Base-by-base conservation (phyloP, 176 grass and related monocot species). In the Guadua angustifolia region DNA sequence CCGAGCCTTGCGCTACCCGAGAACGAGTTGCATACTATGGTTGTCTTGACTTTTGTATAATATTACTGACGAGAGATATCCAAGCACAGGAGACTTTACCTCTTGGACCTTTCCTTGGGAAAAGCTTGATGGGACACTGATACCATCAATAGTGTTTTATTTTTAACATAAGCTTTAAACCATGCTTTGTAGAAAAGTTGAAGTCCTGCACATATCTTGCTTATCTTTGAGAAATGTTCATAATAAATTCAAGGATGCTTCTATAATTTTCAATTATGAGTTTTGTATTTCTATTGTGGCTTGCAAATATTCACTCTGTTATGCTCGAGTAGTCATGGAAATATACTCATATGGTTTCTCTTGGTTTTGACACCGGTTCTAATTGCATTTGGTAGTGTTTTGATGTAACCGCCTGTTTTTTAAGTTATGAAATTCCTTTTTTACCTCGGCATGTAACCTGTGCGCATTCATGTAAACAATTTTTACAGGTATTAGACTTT, bases 81-180 rank as follows among this genome's bases (percentile, higher is more conserved):
- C 96, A 99, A 88, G 91, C 87, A 40, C 95, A 93, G 96, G 96
- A 99, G 82, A 92, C 71, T 85, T 85, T 99, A 52, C 96, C 96
- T 50, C 96, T 99, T 81, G 96, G n/a, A 69, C 96, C 96, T 90
- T 99, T 99, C 86, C 93, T 99, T 73, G 96, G 96, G 61, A 99
- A 99, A 88, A 99, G 91, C 66, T 99, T 99, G 45, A 88, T 99
- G 86, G 92, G 89, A 65, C 59, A 83, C 33, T 18, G 62, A 66
- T 44, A 49, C 21, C 39, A 63, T 42, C 4, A 36, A 25, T 40
- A 14, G 45, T 12, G 19, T 65, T 21, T 67, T 26, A n/a, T 66
- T 53, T 63, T 55, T 40, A 60, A 19, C 1, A 51, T 21, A 56
- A 74, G 13, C 50, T 67, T 15, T 74, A 21, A 18, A 11, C 14